Conservation (phyloP, 805 yeast genomes). For the Yamadazyma sp. region DNA sequence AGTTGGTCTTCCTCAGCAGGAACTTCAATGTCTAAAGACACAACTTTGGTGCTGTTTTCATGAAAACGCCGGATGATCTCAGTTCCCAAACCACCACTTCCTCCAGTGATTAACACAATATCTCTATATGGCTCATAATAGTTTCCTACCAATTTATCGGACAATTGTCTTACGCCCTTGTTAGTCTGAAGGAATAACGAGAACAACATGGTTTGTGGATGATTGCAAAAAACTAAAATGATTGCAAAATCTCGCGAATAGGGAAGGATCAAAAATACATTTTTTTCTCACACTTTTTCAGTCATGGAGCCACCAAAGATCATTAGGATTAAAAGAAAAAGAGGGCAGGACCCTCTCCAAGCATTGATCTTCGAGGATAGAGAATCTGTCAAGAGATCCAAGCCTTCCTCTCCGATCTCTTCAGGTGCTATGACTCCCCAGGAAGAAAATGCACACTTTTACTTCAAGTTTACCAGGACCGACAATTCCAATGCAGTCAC, state of each 20-base stretch:
- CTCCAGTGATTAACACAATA: constrained; percentile 80
- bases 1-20: constrained; percentile 33
- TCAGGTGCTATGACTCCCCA: constrained; percentile 28
- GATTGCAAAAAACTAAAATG: constrained; percentile 11
- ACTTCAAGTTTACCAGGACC: constrained; percentile 37
- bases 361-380: constrained; percentile 59
- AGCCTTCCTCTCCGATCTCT: constrained; percentile 34
- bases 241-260: background rate
- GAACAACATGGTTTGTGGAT: constrained; percentile 6
- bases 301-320: constrained; percentile 52
- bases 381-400: constrained; percentile 40
- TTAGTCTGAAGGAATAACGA: constrained; percentile 17
- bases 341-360: constrained; percentile 85
- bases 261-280: background rate
- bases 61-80: constrained; percentile 52
- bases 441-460: constrained; percentile 25
- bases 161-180: constrained; percentile 25
- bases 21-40: constrained; percentile 61
- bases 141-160: constrained; percentile 49
- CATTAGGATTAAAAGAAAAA: constrained; percentile 80
- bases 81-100: constrained; percentile 73
- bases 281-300: background rate
- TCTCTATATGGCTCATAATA: constrained; percentile 55
- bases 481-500: constrained; percentile 21
- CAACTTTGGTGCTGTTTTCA: constrained; percentile 48